Percentiles rank a stretch among this genome's conserved stretches.
phyloP scores from a whole-genome alignment of 2,329 filamentous ascomycete genomes.

The Stagonosporopsis vannaccii region DNA sequence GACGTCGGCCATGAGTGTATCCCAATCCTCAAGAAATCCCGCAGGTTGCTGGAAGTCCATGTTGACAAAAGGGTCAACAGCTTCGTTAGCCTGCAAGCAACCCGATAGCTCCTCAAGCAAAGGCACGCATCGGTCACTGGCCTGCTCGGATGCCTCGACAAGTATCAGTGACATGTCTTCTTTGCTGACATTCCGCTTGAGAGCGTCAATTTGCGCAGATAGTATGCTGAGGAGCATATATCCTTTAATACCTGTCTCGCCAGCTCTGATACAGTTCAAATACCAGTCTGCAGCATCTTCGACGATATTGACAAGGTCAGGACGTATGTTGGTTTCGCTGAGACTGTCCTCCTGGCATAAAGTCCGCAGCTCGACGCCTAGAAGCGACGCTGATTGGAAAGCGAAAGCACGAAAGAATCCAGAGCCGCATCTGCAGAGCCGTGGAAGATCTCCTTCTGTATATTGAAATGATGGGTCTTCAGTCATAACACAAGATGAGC shows the following conservation, averaged over 20 bases:
- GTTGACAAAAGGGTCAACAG: neutral
- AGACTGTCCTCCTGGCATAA: slow-evolving; percentile 38
- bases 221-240: slow-evolving; percentile 34
- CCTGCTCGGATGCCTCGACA: slow-evolving; percentile 26
- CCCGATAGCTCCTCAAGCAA: slow-evolving; percentile 30
- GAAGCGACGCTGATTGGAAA: slow-evolving; percentile 31
- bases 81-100: slow-evolving; percentile 1
- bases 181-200: slow-evolving; percentile 19
- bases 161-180: slow-evolving; percentile 24
- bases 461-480: slow-evolving; percentile 1
- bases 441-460: slow-evolving; percentile 23
- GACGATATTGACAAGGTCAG: slow-evolving; percentile 28
- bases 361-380: slow-evolving; percentile 31
- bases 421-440: slow-evolving; percentile 31
- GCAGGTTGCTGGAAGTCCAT: slow-evolving; percentile 20
- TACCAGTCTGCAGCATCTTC: slow-evolving; percentile 33
- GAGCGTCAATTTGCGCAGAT: slow-evolving; percentile 30
- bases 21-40: slow-evolving; percentile 29
- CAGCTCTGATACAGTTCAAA: slow-evolving; percentile 32
- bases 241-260: slow-evolving; percentile 42
- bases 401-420: slow-evolving; percentile 36
- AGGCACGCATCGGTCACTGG: slow-evolving; percentile 23
- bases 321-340: slow-evolving; percentile 24
- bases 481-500: slow-evolving; percentile 5
- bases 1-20: slow-evolving; percentile 25